Evolutionary conservation across 208 protist species (phyloP), one percentile per base, ranked within the genome.

Genomic region (Leishmania amazonensis): DNA sequence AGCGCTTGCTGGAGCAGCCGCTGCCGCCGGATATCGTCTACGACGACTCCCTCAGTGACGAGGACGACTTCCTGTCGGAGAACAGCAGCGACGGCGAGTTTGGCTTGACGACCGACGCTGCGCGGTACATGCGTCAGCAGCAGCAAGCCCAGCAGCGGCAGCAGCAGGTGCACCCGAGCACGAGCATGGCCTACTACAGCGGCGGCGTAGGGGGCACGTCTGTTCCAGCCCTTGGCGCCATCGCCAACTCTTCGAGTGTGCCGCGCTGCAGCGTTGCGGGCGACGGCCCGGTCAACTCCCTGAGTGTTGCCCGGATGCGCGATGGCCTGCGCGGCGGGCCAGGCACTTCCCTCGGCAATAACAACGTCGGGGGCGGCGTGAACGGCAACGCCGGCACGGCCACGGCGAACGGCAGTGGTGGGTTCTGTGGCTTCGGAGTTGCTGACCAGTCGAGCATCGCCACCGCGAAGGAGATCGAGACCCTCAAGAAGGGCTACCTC

Each of bases 1-100:
- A 81, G 51, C 82, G 90, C 3, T 76, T 97, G 75, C 73, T 94
- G 21, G 83, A 94, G 51, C 95, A 96, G 85, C 92, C 89, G 8
- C 87, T 95, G 47, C 90, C 90, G 13, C 93, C 93, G 0, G 90
- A 93, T 73, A 91, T 94, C 83, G 90, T 93, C 42, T 90, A 89
- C 77, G 89, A 93, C 75, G 86, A 92, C 60, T 79, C 73, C 24
- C 51, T 85, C 47, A 91, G 72, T 51, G 84, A 88, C 84, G 80
- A 78, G 31, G 84, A 85, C 24, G 87, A 85, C 76, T 78, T 88
- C 5, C 80, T 67, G 3, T 89, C 84, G 17, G 84, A 87, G 28
- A 86, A 90, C 74, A 92, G 89, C 81, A 89, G 89, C 70, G 87
- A 88, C 54, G 85, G 89, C 74, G 72, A 82, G 62, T 82, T 86